These are phyloP conservation scores for Pseudogymnoascus sp. DNA, from an alignment of 2,329 filamentous ascomycete genomes.

Conservation along the genomic window DNA sequence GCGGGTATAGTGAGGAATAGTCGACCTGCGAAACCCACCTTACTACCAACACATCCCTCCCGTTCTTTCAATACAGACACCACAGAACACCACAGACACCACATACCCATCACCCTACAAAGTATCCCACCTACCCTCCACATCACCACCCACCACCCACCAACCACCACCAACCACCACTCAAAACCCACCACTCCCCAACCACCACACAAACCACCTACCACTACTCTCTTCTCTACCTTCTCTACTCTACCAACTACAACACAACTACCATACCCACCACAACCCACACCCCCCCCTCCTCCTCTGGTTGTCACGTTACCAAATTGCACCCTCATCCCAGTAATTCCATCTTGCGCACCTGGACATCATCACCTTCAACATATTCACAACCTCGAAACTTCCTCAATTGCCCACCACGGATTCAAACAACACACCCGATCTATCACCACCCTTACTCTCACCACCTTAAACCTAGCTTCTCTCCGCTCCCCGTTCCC, in stretches of 20 bases:
- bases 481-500: slow-evolving; percentile 36
- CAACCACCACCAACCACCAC: no score
- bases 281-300: neutral
- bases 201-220: slow-evolving; percentile 7
- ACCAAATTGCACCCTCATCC: slow-evolving; percentile 4
- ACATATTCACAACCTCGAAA: slow-evolving; percentile 12
- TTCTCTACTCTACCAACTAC: slow-evolving; percentile 10
- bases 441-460: neutral
- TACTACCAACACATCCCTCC: slow-evolving; percentile 1
- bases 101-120: neutral
- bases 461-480: slow-evolving; percentile 27
- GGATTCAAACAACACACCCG: slow-evolving; percentile 39
- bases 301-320: slow-evolving; percentile 7
- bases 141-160: neutral
- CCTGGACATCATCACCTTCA: slow-evolving; percentile 1
- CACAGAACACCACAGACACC: neutral
- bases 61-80: neutral
- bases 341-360: slow-evolving; percentile 7
- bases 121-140: neutral
- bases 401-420: slow-evolving; percentile 43
- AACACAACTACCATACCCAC: neutral
- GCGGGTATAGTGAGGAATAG: neutral
- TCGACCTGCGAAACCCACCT: neutral
- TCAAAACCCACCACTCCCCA: slow-evolving; percentile 5
- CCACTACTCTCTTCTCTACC: neutral